phyloP scores from a whole-genome alignment of 345 rosid species.

The Barbarea vulgaris region DNA sequence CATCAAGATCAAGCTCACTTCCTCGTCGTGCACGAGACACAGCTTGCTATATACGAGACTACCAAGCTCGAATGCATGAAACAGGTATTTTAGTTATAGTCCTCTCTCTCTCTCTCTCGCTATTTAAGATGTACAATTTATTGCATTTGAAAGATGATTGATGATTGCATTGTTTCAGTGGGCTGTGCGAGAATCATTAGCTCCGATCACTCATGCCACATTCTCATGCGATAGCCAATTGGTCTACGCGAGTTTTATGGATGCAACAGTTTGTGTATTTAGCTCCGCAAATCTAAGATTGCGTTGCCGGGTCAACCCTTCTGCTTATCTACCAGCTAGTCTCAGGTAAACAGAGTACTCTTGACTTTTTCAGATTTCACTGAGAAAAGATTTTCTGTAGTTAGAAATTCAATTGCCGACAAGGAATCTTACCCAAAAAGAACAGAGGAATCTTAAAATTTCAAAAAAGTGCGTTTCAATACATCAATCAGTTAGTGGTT shows the following conservation, averaged over 20 bases:
- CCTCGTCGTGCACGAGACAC: slow-evolving; percentile 91
- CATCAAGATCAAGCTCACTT: slow-evolving; percentile 92
- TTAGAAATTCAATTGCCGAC: not conserved
- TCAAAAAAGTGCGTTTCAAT: not conserved
- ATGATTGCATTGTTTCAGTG: slow-evolving; percentile 51
- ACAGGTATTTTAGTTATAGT: slow-evolving; percentile 54
- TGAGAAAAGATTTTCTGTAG: not conserved
- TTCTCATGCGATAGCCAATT: slow-evolving; percentile 97
- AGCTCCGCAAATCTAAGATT: slow-evolving; percentile 71
- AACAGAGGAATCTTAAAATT: not conserved
- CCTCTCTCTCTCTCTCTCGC: not conserved
- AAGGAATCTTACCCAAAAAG: not conserved
- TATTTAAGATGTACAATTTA: not conserved
- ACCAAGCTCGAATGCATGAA: slow-evolving; percentile 84
- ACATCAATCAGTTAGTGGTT: not conserved
- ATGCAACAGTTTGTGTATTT: slow-evolving; percentile 80
- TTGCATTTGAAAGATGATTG: slow-evolving; percentile 1
- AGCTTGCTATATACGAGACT: slow-evolving; percentile 88
- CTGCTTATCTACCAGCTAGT: slow-evolving; percentile 75
- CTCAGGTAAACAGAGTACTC: slow-evolving; percentile 61
- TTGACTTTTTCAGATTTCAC: not conserved
- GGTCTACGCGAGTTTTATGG: slow-evolving; percentile 84
- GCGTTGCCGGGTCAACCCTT: slow-evolving; percentile 80
- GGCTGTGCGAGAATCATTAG: slow-evolving; percentile 71
- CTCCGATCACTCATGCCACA: slow-evolving; percentile 85